Evolutionary conservation across 228 moss, liverwort and hornwort species (phyloP), one percentile per base, ranked within the genome.

Genomic region (Sphagnum magellanicum): DNA sequence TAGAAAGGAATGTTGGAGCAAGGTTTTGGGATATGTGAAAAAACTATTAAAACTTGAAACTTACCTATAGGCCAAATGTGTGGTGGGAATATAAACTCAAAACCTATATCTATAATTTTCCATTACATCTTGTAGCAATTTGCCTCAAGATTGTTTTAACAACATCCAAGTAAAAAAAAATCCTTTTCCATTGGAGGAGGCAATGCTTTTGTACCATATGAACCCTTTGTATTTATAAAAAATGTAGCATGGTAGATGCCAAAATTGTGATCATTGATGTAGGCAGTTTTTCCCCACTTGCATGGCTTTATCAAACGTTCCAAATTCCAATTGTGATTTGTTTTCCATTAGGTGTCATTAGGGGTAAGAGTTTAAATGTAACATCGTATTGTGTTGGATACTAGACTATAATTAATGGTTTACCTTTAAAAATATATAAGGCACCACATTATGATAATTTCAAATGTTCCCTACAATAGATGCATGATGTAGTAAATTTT

Each of bases 291-390:
- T 58, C 78, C 68, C 78, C 87, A 53, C 74, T 83, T 75, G 77
- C 83, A 66, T 87, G 81, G 86, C 92, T 98, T 52, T 86, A 79
- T 83, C 83, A 87, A 68, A 90, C 98, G 0, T 17, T 17, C 17
- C 17, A 17, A 17, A 8, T 98, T 89, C 60, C 86, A 80, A 61
- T 84, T 94, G 49, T 84, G 89, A 70, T 82, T 86, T 80, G 90
- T 81, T 70, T 94, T 94, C 72, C 98, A 98, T 65, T 94, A 98
- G 71, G 79, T 83, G 59, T 86, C 98, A 46, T 70, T 98, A 68
- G 98, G 98, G n/a, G 85, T 92, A 65, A 82, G 84, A 72, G 72
- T 87, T 61, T 85, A 87, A 66, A 90, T 92, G 74, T 94, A 90
- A 71, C 98, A 98, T 79, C 80, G 92, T 48, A 78, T 90, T 74